A percentile compares a stretch with the other conserved stretches of the same genome.
phyloP scores from a whole-genome alignment of 768 basidiomycete genomes.

The Russula compacta region DNA sequence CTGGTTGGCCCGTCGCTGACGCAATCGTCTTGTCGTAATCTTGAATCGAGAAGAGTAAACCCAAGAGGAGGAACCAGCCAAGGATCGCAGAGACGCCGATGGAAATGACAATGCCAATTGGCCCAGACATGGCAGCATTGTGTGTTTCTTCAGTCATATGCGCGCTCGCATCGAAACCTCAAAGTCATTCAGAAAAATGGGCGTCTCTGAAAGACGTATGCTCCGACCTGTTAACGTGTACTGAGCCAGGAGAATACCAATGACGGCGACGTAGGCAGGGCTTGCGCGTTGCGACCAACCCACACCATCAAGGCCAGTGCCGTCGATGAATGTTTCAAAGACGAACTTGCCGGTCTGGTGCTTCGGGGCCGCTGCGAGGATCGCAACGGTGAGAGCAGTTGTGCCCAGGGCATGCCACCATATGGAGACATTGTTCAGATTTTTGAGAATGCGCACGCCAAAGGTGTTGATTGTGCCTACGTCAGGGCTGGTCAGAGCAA shows the following conservation, averaged over 20 bases:
- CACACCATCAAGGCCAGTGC: slow-evolving; percentile 41
- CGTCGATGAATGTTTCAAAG: slow-evolving; percentile 61
- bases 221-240: slow-evolving; percentile 59
- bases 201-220: neutral
- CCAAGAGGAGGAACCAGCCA: slow-evolving; percentile 67
- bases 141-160: slow-evolving; percentile 76
- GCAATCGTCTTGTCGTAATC: slow-evolving; percentile 47
- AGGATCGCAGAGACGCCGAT: slow-evolving; percentile 65
- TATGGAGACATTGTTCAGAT: slow-evolving; percentile 65
- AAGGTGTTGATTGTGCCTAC: slow-evolving; percentile 64
- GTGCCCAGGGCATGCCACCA: slow-evolving; percentile 72
- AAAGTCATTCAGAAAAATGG: neutral
- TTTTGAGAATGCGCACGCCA: slow-evolving; percentile 52
- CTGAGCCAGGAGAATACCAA: slow-evolving; percentile 70
- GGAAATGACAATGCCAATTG: slow-evolving; percentile 59
- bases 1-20: slow-evolving; percentile 55
- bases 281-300: slow-evolving; percentile 66
- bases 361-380: slow-evolving; percentile 61
- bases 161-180: slow-evolving; percentile 68
- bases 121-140: slow-evolving; percentile 50
- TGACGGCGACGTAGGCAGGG: slow-evolving; percentile 57
- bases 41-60: slow-evolving; percentile 70
- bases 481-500: neutral
- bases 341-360: slow-evolving; percentile 64
- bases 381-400: slow-evolving; percentile 52